Base-by-base conservation (phyloP, 1,284 basidiomycete genomes). In the Austroboletus novae-zelandiae region DNA sequence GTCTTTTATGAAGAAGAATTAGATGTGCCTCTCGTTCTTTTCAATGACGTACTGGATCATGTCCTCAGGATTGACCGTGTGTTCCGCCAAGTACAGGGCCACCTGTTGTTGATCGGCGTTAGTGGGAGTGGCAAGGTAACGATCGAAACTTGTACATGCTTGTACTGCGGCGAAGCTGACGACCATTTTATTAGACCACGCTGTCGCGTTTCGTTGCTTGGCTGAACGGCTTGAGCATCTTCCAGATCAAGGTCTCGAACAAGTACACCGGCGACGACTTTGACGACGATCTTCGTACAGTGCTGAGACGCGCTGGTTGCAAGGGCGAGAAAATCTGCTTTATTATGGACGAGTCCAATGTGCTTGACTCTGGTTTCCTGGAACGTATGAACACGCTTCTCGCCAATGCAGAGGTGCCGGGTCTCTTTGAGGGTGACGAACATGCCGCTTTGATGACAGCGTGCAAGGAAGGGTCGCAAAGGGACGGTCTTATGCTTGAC, bases 271-370 rank as follows among this genome's bases (percentile, higher is more conserved):
- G 92, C 20, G 94, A 95, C 27, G 94, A 99, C 70, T 99, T 99
- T 63, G 97, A 99, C 61, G 96, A 99, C 57, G 97, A 99, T 66
- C 78, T 99, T 42, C 85, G 97, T 29, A 90, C 86, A 0, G 93
- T 99, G 2, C 83, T 99, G 30, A 89, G 95, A 35, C 86, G 97
- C 27, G 80, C 96, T 1, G 98, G 97, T 7, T 97, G 94, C 75
- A 98, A 98, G 67, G 95, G 94, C 59, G 97, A 99, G 72, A 98
- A 98, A 73, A 90, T 99, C 37, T 98, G 94, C 67, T 99, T 99
- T 79, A 98, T 99, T 71, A 98, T 99, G 95, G 97, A 99, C 70
- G 97, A 99, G 70, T 97, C 94, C 1, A 99, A 99, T 64, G 95
- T 99, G 27, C 86, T 98, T 35, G 96, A 99, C 68, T 94, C 97